Percentiles rank a stretch among this genome's conserved stretches.
Conservation (phyloP, 1,284 basidiomycete species). For the Sanguinoderma infundibulare region DNA sequence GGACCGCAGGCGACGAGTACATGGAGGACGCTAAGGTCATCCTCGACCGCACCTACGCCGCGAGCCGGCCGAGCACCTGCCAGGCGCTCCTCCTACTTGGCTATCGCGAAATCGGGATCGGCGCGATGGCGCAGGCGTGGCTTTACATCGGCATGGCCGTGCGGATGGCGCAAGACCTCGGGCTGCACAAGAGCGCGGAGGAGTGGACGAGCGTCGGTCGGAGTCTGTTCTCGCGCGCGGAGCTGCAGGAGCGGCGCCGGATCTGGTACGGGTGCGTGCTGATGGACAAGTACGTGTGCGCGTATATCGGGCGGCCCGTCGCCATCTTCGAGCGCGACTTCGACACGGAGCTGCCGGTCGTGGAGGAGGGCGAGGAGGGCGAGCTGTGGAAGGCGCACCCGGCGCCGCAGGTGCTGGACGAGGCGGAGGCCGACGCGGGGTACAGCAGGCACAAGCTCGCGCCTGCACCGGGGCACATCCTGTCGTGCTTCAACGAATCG, state of each 20-base stretch:
- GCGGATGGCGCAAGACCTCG: slow-evolving; percentile 86
- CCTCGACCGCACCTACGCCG: slow-evolving; percentile 69
- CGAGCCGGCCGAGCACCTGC: slow-evolving; percentile 68
- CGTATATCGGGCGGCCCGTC: slow-evolving; percentile 81
- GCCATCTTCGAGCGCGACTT: slow-evolving; percentile 83
- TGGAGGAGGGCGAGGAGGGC: slow-evolving; percentile 72
- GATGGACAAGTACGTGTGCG: slow-evolving; percentile 82
- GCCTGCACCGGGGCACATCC: slow-evolving; percentile 52
- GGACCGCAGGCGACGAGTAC: slow-evolving; percentile 81
- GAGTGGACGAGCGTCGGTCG: slow-evolving; percentile 68
- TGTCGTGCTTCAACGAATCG: slow-evolving; percentile 81
- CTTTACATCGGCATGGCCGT: slow-evolving; percentile 80
- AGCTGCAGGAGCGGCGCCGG: slow-evolving; percentile 75
- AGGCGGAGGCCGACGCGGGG: slow-evolving; percentile 35
- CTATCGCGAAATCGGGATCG: slow-evolving; percentile 85
- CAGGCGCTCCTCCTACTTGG: slow-evolving; percentile 81
- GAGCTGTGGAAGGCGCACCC: slow-evolving; percentile 57
- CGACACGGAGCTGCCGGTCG: slow-evolving; percentile 72
- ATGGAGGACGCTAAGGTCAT: slow-evolving; percentile 71
- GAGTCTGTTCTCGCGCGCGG: slow-evolving; percentile 62
- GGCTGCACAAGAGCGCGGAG: slow-evolving; percentile 83
- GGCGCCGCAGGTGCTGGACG: slow-evolving; percentile 41
- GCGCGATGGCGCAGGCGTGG: slow-evolving; percentile 89
- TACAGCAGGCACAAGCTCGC: slow-evolving; percentile 28
- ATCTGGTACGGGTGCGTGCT: slow-evolving; percentile 85